Base-by-base conservation (phyloP, 108 stramenopile species). In the Mediolabrus comicus region DNA sequence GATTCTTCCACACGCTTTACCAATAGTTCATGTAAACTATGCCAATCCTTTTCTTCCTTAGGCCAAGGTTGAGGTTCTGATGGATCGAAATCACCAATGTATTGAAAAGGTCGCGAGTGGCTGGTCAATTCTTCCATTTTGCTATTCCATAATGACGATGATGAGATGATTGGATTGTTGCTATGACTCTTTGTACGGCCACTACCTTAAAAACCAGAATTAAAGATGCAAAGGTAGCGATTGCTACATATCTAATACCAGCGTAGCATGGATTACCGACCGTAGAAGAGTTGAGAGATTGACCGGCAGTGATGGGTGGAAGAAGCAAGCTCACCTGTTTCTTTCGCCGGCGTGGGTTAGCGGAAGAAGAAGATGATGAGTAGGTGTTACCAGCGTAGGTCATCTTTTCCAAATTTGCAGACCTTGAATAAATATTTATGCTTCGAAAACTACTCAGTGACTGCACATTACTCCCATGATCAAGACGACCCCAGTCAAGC, bases 31-130 rank as follows among this genome's bases (percentile, higher is more conserved):
- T 68, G 72, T 0, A 74, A 24, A n/a, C 46, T 13, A 67, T 67
- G 68, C 75, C 75, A 75, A 34, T 75, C 75, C 27, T 28, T 19
- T 64, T 75, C 75, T n/a, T 68, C 36, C 13, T 75, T 55, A 0
- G 67, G 75, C 75, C 75, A 75, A 26, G 75, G 67, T 24, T 17
- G 39, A 2, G 75, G 75, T 41, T 52, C 28, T 12, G 75, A 34
- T 0, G 67, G 67, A 34, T 75, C 75, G 27, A 69, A 33, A 53
- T 75, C 67, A 32, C 75, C 67, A 58, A 68, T 62, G 43, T 69
- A 75, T 22, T 68, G 33, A 60, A 75, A 75, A 13, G 75, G 57
- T 32, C 65, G 65, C 16, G 57, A 58, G 35, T 25, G 26, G 14
- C 49, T 58, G 10, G 68, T 31, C 17, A 43, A 5, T 43, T n/a